A percentile compares a stretch with the other conserved stretches of the same genome.
These are phyloP conservation scores for Ballota nigra DNA, from an alignment of 257 asterid species.

Conservation along the genomic window DNA sequence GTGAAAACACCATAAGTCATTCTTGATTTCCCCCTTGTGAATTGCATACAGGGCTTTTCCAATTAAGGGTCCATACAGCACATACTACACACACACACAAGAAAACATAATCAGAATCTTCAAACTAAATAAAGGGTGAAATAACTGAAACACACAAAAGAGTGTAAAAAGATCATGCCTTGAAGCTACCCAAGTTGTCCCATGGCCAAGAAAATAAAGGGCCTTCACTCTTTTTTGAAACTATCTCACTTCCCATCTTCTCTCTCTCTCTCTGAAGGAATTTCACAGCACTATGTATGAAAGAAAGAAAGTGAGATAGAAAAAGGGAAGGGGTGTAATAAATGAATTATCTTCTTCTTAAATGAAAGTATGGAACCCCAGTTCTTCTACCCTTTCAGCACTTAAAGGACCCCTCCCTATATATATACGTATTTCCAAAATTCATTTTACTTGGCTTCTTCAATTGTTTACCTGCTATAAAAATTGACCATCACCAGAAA, in stretches of 20 bases:
- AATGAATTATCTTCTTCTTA: slow-evolving; percentile 7
- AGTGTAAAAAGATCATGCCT: slow-evolving; percentile 39
- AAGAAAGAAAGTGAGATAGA: background rate
- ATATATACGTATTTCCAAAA: background rate
- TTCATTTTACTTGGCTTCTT: background rate
- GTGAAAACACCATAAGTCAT: slow-evolving; percentile 60
- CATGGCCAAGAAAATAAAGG: slow-evolving; percentile 90
- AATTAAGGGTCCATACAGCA: slow-evolving; percentile 66
- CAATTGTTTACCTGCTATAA: background rate
- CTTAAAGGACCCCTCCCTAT: background rate
- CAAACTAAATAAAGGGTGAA: background rate
- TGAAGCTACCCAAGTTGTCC: slow-evolving; percentile 60
- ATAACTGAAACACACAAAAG: background rate
- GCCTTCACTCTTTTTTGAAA: slow-evolving; percentile 36
- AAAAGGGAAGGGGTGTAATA: background rate
- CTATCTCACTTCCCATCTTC: slow-evolving; percentile 32
- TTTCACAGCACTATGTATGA: background rate
- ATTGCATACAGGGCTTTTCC: slow-evolving; percentile 51
- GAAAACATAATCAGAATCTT: slow-evolving; percentile 20
- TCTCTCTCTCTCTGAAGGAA: background rate
- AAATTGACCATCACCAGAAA: slow-evolving; percentile 11
- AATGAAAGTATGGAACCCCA: background rate
- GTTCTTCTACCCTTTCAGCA: background rate
- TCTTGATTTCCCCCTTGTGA: slow-evolving; percentile 37
- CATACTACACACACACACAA: slow-evolving; percentile 35